Evolutionary conservation across 768 basidiomycete species (phyloP), one percentile per base, ranked within the genome.

Genomic region (Favolaschia claudopus): DNA sequence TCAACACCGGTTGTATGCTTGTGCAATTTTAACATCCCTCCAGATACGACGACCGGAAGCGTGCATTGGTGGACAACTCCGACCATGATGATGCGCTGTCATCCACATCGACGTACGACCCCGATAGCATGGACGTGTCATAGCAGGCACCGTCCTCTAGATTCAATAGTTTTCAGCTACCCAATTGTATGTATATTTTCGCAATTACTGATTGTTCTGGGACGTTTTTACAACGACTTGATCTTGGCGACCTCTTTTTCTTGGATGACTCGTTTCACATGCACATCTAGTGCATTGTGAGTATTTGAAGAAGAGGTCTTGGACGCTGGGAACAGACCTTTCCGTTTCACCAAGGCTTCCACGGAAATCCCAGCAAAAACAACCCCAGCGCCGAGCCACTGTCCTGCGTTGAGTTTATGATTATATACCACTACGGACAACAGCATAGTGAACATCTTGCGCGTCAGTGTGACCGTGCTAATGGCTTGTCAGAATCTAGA

Each of bases 361-460:
- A 97, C 83, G 1, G 92, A 95, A 59, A 99, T 97, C 2, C 95
- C 97, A n/a, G 87, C 87, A 74, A 99, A 99, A 2, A 99, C 97
- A 19, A 95, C 85, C 2, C 76, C 89, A 0, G 96, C 88, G n/a
- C 97, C 97, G 4, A 85, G 68, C 97, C 96, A 99, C 73, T 99
- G 97, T 2, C 95, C 95, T 2, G 70, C 43, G 0, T 89, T 88
- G 50, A 99, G 79, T 62, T 79, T 85, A 74, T 99, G 97, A 67
- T 92, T 89, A 71, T 97, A 99, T 1, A 99, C 83, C 25, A 96
- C 72, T 7, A 99, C 96, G 17, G 94, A 96, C 37, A 99, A 81
- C 15, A 99, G 80, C 96, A 99, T 99, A 9, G 97, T 99, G 75
- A 97, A 95, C 73, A 99, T 79, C 77, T 99, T 99, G 54, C 97